Evolutionary conservation across 768 basidiomycete species (phyloP).

Genomic region (Psilocybe subaeruginosa): DNA sequence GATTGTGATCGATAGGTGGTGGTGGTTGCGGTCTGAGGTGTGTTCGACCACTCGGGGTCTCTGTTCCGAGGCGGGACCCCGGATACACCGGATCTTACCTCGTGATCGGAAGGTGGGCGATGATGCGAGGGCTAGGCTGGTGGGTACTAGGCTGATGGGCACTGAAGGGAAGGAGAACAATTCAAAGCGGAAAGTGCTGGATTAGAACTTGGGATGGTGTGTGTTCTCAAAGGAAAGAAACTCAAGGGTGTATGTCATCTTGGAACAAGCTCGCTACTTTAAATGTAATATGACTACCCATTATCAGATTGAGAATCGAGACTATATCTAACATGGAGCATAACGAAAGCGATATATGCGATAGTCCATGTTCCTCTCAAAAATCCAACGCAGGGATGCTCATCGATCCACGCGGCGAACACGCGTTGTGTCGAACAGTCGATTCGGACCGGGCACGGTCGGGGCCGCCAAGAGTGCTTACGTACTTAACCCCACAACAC

Average conservation of each 20-base stretch:
- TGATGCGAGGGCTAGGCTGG: background rate
- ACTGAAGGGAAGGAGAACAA: too few species aligned
- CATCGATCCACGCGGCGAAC: conserved; percentile 12
- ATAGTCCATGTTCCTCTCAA: background rate
- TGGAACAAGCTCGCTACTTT: too few species aligned
- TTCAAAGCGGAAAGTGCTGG: too few species aligned
- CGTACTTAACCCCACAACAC: too few species aligned
- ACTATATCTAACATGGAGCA: background rate
- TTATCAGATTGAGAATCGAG: too few species aligned
- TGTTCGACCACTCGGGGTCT: conserved; percentile 25
- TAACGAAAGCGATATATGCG: background rate
- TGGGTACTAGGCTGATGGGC: too few species aligned
- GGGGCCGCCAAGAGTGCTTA: too few species aligned
- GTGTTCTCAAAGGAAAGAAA: background rate
- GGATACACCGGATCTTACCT: conserved; percentile 6
- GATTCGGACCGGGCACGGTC: too few species aligned
- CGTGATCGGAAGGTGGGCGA: background rate
- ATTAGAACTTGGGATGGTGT: background rate
- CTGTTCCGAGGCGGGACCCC: conserved; percentile 24
- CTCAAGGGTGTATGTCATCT: too few species aligned
- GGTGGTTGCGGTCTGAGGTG: conserved; percentile 25
- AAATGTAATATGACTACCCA: too few species aligned
- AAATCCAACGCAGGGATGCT: background rate
- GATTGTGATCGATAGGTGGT: conserved; percentile 14
- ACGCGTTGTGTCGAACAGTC: background rate